Evolutionary conservation across 2,329 filamentous ascomycete species (phyloP).

Genomic region (Penicillium palitans): DNA sequence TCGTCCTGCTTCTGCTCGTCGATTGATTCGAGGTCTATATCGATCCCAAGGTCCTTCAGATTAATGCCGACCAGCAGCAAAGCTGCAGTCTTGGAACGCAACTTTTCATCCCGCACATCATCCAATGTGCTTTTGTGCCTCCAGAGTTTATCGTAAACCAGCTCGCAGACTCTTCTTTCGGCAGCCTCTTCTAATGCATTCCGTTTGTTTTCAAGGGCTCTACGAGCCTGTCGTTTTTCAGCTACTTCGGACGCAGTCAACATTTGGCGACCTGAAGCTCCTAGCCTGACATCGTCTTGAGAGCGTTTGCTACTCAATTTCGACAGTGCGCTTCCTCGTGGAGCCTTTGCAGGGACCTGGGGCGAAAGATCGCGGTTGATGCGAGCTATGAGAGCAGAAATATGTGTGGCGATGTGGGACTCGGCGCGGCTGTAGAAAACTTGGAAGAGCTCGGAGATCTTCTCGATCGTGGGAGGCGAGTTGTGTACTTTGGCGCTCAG

Average conservation of each 20-base stretch:
- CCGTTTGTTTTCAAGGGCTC: slow-evolving; percentile 74
- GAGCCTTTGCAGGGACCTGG: slow-evolving; percentile 57
- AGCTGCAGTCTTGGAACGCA: slow-evolving; percentile 90
- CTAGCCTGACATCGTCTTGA: slow-evolving; percentile 33
- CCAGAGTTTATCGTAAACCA: slow-evolving; percentile 85
- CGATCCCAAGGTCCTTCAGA: slow-evolving; percentile 77
- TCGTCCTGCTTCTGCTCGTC: slow-evolving; percentile 63
- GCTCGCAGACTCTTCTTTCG: slow-evolving; percentile 80
- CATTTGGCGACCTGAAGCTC: slow-evolving; percentile 73
- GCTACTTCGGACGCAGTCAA: slow-evolving; percentile 83
- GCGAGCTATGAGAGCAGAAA: slow-evolving; percentile 73
- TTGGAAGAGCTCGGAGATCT: slow-evolving; percentile 83
- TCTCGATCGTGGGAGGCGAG: slow-evolving; percentile 78
- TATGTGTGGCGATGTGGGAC: slow-evolving; percentile 81
- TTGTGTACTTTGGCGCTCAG: slow-evolving; percentile 83
- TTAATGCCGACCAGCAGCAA: slow-evolving; percentile 89
- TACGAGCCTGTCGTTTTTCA: slow-evolving; percentile 74
- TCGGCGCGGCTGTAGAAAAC: slow-evolving; percentile 86
- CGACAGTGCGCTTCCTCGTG: slow-evolving; percentile 55
- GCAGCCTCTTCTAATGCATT: slow-evolving; percentile 83
- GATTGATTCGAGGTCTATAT: slow-evolving; percentile 58
- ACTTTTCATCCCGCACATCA: slow-evolving; percentile 89
- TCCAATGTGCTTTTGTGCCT: slow-evolving; percentile 89
- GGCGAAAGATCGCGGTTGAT: slow-evolving; percentile 69
- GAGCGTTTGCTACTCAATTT: slow-evolving; percentile 51